Base-by-base conservation (phyloP, 2,329 filamentous ascomycete species). In the Trichoderma breve region DNA sequence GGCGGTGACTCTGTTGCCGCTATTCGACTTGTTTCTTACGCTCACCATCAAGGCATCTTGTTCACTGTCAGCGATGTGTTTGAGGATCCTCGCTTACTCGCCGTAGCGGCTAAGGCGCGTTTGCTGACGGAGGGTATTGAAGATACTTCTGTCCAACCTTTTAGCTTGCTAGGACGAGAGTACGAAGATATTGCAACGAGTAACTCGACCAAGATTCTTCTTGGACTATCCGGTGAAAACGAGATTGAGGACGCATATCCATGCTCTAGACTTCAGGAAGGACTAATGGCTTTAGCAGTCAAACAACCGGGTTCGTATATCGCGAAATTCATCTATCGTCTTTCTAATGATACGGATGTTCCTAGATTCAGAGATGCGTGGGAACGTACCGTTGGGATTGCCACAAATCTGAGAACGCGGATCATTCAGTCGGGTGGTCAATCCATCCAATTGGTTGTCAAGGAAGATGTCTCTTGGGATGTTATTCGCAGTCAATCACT, bases 291-390 rank as follows among this genome's bases (percentile, higher is more conserved):
- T 0, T 73, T 83, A 2, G 77, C 81, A 1, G 75, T 73, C 30
- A 76, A 79, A 18, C 65, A 74, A 1, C 71, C 66, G 0, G 82
- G 80, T 1, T 79, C 78, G 1, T 84, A 84, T 60, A 77, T 82
- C 6, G 77, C 79, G 1, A 76, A 78, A 39, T 75, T 77, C 62
- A 76, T 75, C 11, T 72, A 77, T 53, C 66, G 71, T 14, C 74
- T 79, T 3, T 57, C 74, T 0, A 60, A 53, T 4, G 15, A 75
- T n/a, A 39, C 76, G 2, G 74, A 80, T 11, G 28, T 71, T 7
- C 8, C 60, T 5, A 68, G 9, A 6, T 73, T 74, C 53, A 72
- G 71, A 32, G 9, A 24, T 11, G 73, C 73, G 11, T 74, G 73
- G 72, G 72, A 73, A 36, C 28, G 34, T 6, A 71, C 68, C 5